A percentile compares a stretch with the other conserved stretches of the same genome.
Evolutionary conservation across 2,329 filamentous ascomycete species (phyloP).

Genomic region (Chrysosphaeria jannelii): DNA sequence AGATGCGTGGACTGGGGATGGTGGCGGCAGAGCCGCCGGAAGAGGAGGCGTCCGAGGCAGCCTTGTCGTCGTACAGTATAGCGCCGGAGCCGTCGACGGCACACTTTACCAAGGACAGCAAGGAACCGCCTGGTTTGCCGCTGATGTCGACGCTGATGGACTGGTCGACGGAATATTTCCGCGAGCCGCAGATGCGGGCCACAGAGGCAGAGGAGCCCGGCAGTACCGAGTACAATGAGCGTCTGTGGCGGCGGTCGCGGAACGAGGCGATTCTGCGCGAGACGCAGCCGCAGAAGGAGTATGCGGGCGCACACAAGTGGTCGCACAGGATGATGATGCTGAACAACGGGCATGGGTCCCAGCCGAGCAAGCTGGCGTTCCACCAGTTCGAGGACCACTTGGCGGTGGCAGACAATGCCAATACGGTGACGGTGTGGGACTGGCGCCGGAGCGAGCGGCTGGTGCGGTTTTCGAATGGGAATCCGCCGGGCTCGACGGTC

Average conservation of each 20-base stretch:
- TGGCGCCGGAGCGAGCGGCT: constrained; percentile 52
- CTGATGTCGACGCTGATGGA: constrained; percentile 63
- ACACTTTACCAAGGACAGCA: constrained; percentile 29
- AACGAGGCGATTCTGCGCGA: constrained; percentile 81
- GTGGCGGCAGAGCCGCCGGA: constrained; percentile 25
- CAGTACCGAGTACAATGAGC: constrained; percentile 83
- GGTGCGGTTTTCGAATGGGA: constrained; percentile 77
- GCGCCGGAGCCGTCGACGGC: constrained; percentile 56
- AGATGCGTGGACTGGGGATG: not conserved
- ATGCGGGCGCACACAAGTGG: constrained; percentile 66
- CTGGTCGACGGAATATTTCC: constrained; percentile 95
- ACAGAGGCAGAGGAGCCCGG: constrained; percentile 90
- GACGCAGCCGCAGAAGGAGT: constrained; percentile 77
- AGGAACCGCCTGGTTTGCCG: constrained; percentile 36
- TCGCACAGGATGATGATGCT: constrained; percentile 56
- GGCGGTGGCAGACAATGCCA: constrained; percentile 73
- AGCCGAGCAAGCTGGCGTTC: constrained; percentile 79
- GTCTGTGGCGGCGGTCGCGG: constrained; percentile 69
- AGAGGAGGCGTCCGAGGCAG: constrained; percentile 36
- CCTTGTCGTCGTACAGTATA: constrained; percentile 40
- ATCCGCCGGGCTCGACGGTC: constrained; percentile 69
- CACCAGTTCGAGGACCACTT: constrained; percentile 96
- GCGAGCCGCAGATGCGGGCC: constrained; percentile 91
- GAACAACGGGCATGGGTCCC: constrained; percentile 66
- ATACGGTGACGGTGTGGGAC: constrained; percentile 80